Base-by-base conservation (phyloP, 108 stramenopile genomes). In the Fragilariopsis cylindrus region DNA sequence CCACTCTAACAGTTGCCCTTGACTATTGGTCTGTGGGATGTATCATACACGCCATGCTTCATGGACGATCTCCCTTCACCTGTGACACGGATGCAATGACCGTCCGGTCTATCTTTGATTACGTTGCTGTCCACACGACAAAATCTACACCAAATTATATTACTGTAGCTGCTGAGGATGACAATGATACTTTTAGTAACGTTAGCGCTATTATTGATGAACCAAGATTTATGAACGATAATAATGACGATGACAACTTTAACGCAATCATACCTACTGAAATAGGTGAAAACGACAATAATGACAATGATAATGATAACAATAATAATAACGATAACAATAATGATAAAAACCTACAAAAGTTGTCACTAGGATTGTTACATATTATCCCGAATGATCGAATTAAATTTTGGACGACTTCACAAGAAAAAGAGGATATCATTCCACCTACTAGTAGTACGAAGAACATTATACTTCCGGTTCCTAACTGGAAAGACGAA, bases 1-100 rank as follows among this genome's bases (percentile, higher is more conserved):
- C 11, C 18, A 48, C 21, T 9, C 41, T 75, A 16, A 43, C 9
- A 18, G 62, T 46, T 40, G 79, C 76, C 18, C 66, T 81, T 21
- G 82, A 83, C 64, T 30, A 80, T 18, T 83, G 82, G 82, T 83
- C 82, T 21, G 43, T 81, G 72, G 82, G 82, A 39, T 83, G 82
- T 48, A 69, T 83, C 7, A 39, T 83, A 11, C 74, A 54, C 67
- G 43, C 77, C 72, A 77, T 81, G 76, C n/a, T 77, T 58, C 57
- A 60, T 3, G 82, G 79, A 47, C 19, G 60, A 60, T 81, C 82
- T 48, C 82, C 82, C 9, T 83, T 83, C 69, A 72, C 77, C 73
- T 63, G 65, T 3, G 65, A 18, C 47, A 77, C 75, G 57, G 82
- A 83, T 21, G 72, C 67, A 42, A 41, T 72, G 46, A 75, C 82